A percentile compares a stretch with the other conserved stretches of the same genome.
Conservation (phyloP, 1,284 basidiomycete species). For the Irpex sp. region DNA sequence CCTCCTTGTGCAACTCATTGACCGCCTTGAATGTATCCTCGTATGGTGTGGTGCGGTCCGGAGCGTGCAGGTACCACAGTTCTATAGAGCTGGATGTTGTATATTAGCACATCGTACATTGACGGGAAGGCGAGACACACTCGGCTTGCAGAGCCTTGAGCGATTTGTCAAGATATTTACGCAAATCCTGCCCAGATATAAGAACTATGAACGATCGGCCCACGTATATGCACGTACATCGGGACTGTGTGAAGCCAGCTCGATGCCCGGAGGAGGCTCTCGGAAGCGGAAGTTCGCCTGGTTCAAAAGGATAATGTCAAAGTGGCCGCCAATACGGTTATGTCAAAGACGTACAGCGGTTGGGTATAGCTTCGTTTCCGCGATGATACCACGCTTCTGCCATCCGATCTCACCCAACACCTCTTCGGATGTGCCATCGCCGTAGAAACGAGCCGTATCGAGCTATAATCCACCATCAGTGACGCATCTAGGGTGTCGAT, state of each 20-base stretch:
- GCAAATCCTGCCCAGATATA: slow-evolving; percentile 25
- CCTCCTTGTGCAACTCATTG: slow-evolving; percentile 37
- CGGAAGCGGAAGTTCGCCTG: neutral
- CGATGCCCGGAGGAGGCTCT: neutral
- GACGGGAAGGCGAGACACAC: slow-evolving; percentile 25
- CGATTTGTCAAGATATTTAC: slow-evolving; percentile 39
- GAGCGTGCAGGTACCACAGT: slow-evolving; percentile 36
- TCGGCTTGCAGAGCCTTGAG: slow-evolving; percentile 42
- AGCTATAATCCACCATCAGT: slow-evolving; percentile 25
- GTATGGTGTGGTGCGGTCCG: slow-evolving; percentile 34
- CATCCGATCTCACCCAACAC: slow-evolving; percentile 32
- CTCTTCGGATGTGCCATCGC: slow-evolving; percentile 45
- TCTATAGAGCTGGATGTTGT: neutral
- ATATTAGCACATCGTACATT: neutral
- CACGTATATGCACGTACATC: neutral
- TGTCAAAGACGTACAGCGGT: slow-evolving; percentile 11
- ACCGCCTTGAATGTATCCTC: slow-evolving; percentile 36
- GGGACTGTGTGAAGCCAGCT: slow-evolving; percentile 4
- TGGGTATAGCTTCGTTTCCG: slow-evolving; percentile 33
- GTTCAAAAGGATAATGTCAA: neutral
- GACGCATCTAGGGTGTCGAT: neutral
- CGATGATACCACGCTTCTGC: slow-evolving; percentile 37
- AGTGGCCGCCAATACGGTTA: neutral
- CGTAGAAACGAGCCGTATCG: slow-evolving; percentile 52
- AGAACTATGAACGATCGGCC: neutral